Evolutionary conservation across 2,329 filamentous ascomycete species (phyloP).

Genomic region (Fusarium agapanthi): DNA sequence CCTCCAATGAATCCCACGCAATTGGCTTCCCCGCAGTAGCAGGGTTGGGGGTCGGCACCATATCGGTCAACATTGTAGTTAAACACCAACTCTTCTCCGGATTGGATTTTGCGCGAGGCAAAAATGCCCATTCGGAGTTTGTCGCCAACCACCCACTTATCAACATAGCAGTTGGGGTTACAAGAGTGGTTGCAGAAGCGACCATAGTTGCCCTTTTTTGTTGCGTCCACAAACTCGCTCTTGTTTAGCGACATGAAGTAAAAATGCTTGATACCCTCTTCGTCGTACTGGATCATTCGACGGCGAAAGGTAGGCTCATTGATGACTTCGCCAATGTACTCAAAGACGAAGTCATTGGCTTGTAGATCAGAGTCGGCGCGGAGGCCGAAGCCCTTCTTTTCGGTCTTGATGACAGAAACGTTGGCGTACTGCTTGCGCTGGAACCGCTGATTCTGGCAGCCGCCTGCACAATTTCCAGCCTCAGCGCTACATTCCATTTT

Average conservation of each 20-base stretch:
- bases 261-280: slow-evolving; percentile 98
- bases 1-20: slow-evolving; percentile 97
- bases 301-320: slow-evolving; percentile 89
- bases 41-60: slow-evolving; percentile 94
- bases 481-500: slow-evolving; percentile 94
- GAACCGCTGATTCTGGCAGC: slow-evolving; percentile 95
- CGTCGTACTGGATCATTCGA: slow-evolving; percentile 92
- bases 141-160: slow-evolving; percentile 98
- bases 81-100: slow-evolving; percentile 95
- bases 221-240: slow-evolving; percentile 96
- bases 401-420: slow-evolving; percentile 95
- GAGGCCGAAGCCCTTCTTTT: slow-evolving; percentile 96
- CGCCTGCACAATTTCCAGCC: slow-evolving; percentile 81
- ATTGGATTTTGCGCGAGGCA: slow-evolving; percentile 81
- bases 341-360: slow-evolving; percentile 91
- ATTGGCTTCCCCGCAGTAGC: slow-evolving; percentile 94
- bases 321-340: slow-evolving; percentile 98
- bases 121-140: slow-evolving; percentile 99
- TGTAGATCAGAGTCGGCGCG: slow-evolving; percentile 81
- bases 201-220: slow-evolving; percentile 93
- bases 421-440: slow-evolving; percentile 88
- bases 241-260: slow-evolving; percentile 99
- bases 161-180: slow-evolving; percentile 98
- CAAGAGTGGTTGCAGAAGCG: slow-evolving; percentile 99
- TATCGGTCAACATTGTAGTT: slow-evolving; percentile 99